Percentiles rank a stretch among this genome's conserved stretches.
Conservation (phyloP, 805 yeast species). For the Candida maltosa region DNA sequence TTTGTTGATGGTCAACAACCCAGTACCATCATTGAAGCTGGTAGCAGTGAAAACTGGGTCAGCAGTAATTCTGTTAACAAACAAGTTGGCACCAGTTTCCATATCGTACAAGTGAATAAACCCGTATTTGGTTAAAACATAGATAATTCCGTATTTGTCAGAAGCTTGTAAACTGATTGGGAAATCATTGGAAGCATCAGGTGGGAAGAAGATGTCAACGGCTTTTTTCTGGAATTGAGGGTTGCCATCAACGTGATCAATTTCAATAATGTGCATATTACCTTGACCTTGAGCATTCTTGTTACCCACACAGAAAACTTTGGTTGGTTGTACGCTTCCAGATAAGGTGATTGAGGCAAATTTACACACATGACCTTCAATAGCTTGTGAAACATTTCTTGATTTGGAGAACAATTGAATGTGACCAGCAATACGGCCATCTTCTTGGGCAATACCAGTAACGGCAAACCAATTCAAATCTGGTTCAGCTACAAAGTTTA, state of each 20-base stretch:
- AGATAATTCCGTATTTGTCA: constrained; percentile 79
- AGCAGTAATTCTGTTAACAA: constrained; percentile 93
- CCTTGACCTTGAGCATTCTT: constrained; percentile 73
- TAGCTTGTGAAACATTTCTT: constrained; percentile 91
- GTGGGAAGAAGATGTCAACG: constrained; percentile 93
- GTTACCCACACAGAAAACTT: constrained; percentile 90
- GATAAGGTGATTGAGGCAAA: constrained; percentile 76
- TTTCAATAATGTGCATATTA: constrained; percentile 85
- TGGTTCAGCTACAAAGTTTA: constrained; percentile 80
- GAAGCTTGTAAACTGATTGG: constrained; percentile 91
- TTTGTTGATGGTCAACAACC: constrained; percentile 90
- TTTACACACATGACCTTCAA: constrained; percentile 95
- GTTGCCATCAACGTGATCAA: constrained; percentile 84
- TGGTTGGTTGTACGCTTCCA: constrained; percentile 71
- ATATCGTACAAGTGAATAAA: constrained; percentile 93
- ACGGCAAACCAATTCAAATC: constrained; percentile 90
- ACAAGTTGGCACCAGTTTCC: constrained; percentile 88
- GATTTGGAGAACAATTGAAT: constrained; percentile 87
- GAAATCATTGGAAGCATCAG: constrained; percentile 94
- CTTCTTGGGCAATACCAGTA: constrained; percentile 92
- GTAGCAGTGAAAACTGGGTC: constrained; percentile 93
- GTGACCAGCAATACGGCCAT: constrained; percentile 92
- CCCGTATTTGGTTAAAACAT: constrained; percentile 91
- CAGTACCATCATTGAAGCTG: constrained; percentile 65
- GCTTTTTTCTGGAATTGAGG: constrained; percentile 87